phyloP scores from a whole-genome alignment of 148 eudicot species.

The Rhododendron henanense region DNA sequence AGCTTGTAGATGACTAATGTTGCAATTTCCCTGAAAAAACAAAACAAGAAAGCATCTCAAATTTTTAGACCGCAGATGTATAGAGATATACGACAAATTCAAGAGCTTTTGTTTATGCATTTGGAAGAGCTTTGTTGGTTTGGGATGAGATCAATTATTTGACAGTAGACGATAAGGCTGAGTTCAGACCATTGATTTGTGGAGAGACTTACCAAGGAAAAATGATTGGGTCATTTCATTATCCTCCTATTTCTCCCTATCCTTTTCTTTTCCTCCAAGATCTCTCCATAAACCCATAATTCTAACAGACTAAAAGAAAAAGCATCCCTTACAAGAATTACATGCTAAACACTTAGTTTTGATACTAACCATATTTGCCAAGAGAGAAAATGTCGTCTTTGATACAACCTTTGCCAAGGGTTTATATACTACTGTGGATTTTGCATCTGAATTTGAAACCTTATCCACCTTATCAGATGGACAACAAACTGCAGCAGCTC shows the following conservation, averaged over 20 bases:
- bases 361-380: constrained; percentile 73
- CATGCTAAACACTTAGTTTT: neutral
- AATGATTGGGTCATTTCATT: neutral
- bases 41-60: neutral
- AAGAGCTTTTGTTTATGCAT: neutral
- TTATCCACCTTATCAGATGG: constrained; percentile 27
- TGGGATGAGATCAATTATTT: neutral
- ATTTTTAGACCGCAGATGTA: neutral
- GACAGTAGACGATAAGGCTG: neutral
- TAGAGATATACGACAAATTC: neutral
- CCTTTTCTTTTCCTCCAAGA: neutral
- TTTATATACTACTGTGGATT: constrained; percentile 50
- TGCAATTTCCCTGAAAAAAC: constrained; percentile 39
- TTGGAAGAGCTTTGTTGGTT: neutral
- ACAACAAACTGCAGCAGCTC: constrained; percentile 23
- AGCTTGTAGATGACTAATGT: constrained; percentile 36
- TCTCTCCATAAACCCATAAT: neutral
- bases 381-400: constrained; percentile 44
- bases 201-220: neutral
- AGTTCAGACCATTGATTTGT: neutral
- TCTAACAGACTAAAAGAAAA: neutral
- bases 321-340: neutral
- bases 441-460: constrained; percentile 25
- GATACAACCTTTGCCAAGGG: constrained; percentile 85
- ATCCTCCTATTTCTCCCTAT: neutral